Conservation (phyloP, 2,329 filamentous ascomycete species). For the Microdochium trichocladiopsis region DNA sequence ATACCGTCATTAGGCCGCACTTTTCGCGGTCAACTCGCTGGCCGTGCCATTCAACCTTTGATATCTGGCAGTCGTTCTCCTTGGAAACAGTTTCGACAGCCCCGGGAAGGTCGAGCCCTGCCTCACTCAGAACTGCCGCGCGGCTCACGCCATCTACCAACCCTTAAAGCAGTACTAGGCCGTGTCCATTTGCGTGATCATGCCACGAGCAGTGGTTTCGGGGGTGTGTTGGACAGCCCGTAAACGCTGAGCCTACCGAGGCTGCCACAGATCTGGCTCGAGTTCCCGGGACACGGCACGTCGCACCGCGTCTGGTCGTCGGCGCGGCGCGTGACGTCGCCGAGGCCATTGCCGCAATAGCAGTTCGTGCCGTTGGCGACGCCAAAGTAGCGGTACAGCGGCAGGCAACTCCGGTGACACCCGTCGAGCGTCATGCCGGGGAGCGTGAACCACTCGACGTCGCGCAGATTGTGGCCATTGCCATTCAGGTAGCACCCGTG, state of each 20-base stretch:
- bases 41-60: too few relatives aligned
- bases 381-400: not conserved
- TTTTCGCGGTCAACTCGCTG: too few relatives aligned
- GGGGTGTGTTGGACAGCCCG: not conserved
- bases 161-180: too few relatives aligned
- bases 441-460: not conserved
- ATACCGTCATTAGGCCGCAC: too few relatives aligned
- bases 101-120: too few relatives aligned
- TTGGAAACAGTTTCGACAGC: too few relatives aligned
- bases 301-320: not conserved
- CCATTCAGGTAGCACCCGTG: not conserved
- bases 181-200: too few relatives aligned
- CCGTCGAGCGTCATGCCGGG: not conserved
- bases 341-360: not conserved
- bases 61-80: too few relatives aligned
- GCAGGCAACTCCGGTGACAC: not conserved
- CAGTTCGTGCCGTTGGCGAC: not conserved
- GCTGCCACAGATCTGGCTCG: not conserved
- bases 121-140: too few relatives aligned
- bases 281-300: not conserved
- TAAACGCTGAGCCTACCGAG: not conserved
- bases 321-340: not conserved
- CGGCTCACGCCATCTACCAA: too few relatives aligned
- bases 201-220: too few relatives aligned
- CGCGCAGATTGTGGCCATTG: not conserved